These are phyloP conservation scores for Cylindrotheca closterium DNA, from an alignment of 108 stramenopile species.

Conservation along the genomic window DNA sequence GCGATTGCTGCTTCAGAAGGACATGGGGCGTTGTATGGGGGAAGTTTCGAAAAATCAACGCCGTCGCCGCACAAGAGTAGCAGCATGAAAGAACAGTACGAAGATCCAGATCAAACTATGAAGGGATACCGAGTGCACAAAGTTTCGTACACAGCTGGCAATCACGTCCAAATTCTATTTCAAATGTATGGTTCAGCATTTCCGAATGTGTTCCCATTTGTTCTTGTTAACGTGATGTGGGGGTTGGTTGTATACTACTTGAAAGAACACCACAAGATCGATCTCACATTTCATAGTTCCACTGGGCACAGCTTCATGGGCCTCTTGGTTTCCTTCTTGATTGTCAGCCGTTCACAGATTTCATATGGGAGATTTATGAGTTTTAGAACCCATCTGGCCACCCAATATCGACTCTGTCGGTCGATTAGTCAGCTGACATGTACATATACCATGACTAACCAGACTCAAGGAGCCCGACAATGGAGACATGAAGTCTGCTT, in stretches of 20 bases:
- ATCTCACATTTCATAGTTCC: constrained; percentile 18
- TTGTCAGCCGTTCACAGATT: constrained; percentile 25
- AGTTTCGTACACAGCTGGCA: constrained; percentile 1
- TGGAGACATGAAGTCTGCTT: constrained; percentile 29
- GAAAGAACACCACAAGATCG: constrained; percentile 5
- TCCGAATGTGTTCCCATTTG: constrained; percentile 27
- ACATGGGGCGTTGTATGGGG: background rate
- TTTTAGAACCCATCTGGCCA: constrained; percentile 2
- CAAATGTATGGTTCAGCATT: constrained; percentile 36
- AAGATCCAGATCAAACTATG: background rate
- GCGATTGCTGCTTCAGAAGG: background rate
- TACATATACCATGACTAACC: constrained; percentile 2
- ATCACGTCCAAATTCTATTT: constrained; percentile 25
- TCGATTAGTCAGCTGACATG: constrained; percentile 14
- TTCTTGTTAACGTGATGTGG: constrained; percentile 14
- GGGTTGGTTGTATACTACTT: constrained; percentile 8
- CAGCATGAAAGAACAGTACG: background rate
- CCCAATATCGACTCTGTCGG: constrained; percentile 16
- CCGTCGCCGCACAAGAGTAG: background rate
- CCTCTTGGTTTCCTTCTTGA: constrained; percentile 26
- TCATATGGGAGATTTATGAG: constrained; percentile 33
- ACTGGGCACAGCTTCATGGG: constrained; percentile 31
- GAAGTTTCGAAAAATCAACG: no score
- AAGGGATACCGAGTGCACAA: background rate
- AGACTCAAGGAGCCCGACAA: constrained; percentile 7